Evolutionary conservation across 768 basidiomycete species (phyloP).

Genomic region (Pulveroboletus frians): DNA sequence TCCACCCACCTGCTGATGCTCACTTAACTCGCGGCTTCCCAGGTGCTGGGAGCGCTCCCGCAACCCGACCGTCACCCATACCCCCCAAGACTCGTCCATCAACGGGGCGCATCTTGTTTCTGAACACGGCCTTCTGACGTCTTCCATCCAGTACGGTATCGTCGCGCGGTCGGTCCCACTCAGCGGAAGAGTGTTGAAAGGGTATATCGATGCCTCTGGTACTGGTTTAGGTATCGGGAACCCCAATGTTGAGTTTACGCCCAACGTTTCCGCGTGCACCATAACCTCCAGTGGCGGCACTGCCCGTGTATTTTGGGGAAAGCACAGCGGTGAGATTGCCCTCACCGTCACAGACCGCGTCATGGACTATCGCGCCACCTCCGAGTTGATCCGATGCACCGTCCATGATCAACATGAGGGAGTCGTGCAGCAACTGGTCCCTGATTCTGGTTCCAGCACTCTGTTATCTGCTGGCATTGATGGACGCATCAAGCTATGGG

Average conservation of each 20-base stretch:
- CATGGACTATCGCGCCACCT: constrained; percentile 50
- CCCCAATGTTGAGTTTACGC: constrained; percentile 69
- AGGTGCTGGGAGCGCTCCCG: constrained; percentile 72
- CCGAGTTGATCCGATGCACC: constrained; percentile 43
- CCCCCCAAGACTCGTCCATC: constrained; percentile 56
- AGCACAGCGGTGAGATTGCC: constrained; percentile 60
- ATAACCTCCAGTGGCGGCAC: constrained; percentile 60
- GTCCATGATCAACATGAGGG: constrained; percentile 63
- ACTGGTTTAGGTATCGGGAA: constrained; percentile 60
- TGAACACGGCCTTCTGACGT: constrained; percentile 49
- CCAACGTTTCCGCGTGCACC: constrained; percentile 56
- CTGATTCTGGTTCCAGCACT: constrained; percentile 35
- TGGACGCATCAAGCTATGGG: constrained; percentile 73
- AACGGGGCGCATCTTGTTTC: constrained; percentile 58
- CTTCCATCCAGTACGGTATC: constrained; percentile 63
- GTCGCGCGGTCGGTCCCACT: constrained; percentile 70
- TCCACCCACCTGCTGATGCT: background rate
- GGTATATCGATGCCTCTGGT: constrained; percentile 63
- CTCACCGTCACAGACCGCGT: constrained; percentile 52
- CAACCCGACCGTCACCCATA: constrained; percentile 54
- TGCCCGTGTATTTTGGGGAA: constrained; percentile 71
- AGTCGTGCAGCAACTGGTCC: constrained; percentile 49
- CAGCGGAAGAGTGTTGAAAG: constrained; percentile 62
- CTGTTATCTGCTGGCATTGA: constrained; percentile 57
- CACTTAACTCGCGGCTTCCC: constrained; percentile 6